Conservation (phyloP, 2,329 filamentous ascomycete genomes). For the Claviceps digitariae region DNA sequence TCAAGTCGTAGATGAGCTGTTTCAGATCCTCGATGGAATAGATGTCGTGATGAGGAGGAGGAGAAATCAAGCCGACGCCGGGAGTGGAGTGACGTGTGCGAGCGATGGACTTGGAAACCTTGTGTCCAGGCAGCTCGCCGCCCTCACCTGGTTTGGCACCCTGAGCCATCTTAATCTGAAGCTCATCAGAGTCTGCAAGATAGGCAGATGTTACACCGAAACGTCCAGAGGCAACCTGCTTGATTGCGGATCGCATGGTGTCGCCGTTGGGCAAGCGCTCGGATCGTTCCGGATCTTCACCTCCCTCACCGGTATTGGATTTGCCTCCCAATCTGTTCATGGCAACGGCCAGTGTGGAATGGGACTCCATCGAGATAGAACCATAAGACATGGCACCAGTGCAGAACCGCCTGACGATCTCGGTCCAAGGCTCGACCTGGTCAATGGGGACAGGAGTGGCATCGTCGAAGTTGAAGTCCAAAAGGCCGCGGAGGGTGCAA, state of each 20-base stretch:
- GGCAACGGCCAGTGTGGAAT: conserved; percentile 86
- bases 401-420: conserved; percentile 91
- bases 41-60: conserved; percentile 93
- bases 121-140: conserved; percentile 92
- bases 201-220: conserved; percentile 96
- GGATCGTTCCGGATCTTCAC: conserved; percentile 86
- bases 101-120: conserved; percentile 88
- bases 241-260: conserved; percentile 94
- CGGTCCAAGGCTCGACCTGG: conserved; percentile 95
- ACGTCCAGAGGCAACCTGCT: conserved; percentile 90
- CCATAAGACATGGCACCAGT: conserved; percentile 98
- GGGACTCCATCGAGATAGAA: conserved; percentile 96
- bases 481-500: conserved; percentile 83
- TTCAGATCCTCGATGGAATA: conserved; percentile 98
- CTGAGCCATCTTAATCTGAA: conserved; percentile 99
- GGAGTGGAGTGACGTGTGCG: conserved; percentile 92
- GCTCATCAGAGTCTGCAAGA: conserved; percentile 84
- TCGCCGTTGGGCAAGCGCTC: conserved; percentile 80
- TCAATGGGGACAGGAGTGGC: conserved; percentile 77
- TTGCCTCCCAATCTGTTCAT: conserved; percentile 97
- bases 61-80: conserved; percentile 90
- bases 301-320: conserved; percentile 95
- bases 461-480: conserved; percentile 94
- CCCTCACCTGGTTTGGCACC: conserved; percentile 96
- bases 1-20: conserved; percentile 94